Conservation (phyloP, 1,284 basidiomycete genomes). For the Puccinia novopanici region DNA sequence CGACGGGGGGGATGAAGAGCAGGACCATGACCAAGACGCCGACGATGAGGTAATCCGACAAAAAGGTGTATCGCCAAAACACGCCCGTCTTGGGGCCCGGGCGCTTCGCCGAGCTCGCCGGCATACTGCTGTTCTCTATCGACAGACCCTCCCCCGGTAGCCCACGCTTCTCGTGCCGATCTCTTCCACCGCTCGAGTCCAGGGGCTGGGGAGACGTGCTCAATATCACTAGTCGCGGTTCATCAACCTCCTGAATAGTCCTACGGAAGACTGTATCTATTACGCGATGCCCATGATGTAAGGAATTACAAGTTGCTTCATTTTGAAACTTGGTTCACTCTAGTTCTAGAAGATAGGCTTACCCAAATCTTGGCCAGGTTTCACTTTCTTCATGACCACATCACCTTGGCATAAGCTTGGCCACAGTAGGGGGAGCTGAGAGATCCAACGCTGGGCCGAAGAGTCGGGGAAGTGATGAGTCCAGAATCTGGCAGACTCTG, state of each 20-base stretch:
- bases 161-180: neutral
- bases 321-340: neutral
- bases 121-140: neutral
- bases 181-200: neutral
- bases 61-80: slow-evolving; percentile 45
- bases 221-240: slow-evolving; percentile 28
- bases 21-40: slow-evolving; percentile 38
- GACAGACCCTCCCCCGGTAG: neutral
- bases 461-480: neutral
- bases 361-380: slow-evolving; percentile 27
- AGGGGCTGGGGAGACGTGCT: neutral
- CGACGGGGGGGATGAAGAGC: slow-evolving; percentile 42
- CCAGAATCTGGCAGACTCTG: slow-evolving; percentile 9
- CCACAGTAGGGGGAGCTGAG: slow-evolving; percentile 20
- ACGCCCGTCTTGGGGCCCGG: slow-evolving; percentile 24
- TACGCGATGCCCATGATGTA: neutral
- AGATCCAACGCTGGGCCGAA: neutral
- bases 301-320: neutral
- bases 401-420: slow-evolving; percentile 12
- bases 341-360: neutral
- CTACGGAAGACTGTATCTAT: slow-evolving; percentile 28
- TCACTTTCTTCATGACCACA: neutral
- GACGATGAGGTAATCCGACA: slow-evolving; percentile 44
- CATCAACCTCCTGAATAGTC: neutral
- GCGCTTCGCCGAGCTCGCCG: neutral